Percentiles rank a stretch among this genome's conserved stretches.
phyloP scores from a whole-genome alignment of 805 yeast species.

The Debaryomyces prosopidis region DNA sequence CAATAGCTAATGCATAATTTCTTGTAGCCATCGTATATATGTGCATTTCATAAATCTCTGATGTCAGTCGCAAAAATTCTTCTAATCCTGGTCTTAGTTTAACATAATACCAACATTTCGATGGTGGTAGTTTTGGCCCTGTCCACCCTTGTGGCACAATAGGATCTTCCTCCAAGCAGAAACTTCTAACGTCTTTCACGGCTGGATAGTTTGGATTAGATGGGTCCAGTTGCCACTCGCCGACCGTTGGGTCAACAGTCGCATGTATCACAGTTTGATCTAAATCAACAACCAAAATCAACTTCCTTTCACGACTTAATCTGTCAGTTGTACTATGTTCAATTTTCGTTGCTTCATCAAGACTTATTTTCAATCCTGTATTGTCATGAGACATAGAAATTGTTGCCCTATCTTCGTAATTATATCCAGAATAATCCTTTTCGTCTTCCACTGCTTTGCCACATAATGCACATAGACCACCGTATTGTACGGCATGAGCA shows the following conservation, averaged over 20 bases:
- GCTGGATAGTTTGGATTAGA: conserved; percentile 82
- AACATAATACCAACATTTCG: conserved; percentile 85
- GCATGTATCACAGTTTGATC: conserved; percentile 98
- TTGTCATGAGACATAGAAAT: conserved; percentile 89
- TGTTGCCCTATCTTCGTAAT: conserved; percentile 72
- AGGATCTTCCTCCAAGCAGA: conserved; percentile 76
- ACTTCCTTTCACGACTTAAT: conserved; percentile 60
- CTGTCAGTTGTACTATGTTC: conserved; percentile 67
- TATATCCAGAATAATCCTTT: conserved; percentile 72
- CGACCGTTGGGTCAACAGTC: conserved; percentile 95
- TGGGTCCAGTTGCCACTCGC: conserved; percentile 92
- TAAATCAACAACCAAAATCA: conserved; percentile 90
- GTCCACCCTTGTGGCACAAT: conserved; percentile 56
- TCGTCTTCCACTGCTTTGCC: conserved; percentile 74
- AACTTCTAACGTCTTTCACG: conserved; percentile 76
- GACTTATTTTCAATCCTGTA: conserved; percentile 77
- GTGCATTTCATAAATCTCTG: conserved; percentile 79
- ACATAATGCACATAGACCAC: conserved; percentile 92
- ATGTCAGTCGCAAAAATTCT: conserved; percentile 65
- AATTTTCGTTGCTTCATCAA: conserved; percentile 82
- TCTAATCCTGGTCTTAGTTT: conserved; percentile 86
- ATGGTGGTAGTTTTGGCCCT: conserved; percentile 60
- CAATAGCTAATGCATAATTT: conserved; percentile 86
- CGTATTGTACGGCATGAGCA: conserved; percentile 88
- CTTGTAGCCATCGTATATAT: conserved; percentile 98